Evolutionary conservation across 176 grass and related monocot genomes (phyloP), one percentile per base, ranked within the genome.

Genomic region (Otatea glauca): DNA sequence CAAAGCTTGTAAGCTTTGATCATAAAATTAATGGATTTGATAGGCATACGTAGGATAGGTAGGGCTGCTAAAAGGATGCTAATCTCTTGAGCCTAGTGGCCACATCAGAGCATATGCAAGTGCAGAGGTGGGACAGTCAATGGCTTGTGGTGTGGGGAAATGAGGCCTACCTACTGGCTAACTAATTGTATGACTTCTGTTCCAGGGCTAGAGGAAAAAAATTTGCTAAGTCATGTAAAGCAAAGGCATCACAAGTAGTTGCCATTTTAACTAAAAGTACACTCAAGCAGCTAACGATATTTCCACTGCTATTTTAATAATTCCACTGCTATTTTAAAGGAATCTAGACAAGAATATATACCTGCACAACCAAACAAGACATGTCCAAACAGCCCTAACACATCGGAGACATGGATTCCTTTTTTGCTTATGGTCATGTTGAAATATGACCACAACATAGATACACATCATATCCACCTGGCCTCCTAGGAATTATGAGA

Each of bases 111-210:
- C 39, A 64, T 37, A 53, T 32, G 35, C 68, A 74, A 51, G 85
- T 23, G 79, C 63, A 23, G 1, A 16, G n/a, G 49, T 55, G 27
- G 69, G 72, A 59, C 83, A 68, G 84, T 86, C 89, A 94, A 88
- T 91, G 51, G 56, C 86, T 92, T 94, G 89, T 79, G 70, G 72
- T 38, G 85, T 81, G 56, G 74, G 86, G 76, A 87, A 81, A 76
- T 34, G 88, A 78, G 66, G 54, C 74, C 80, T 89, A 94, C 92
- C 89, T 94, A 94, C 85, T 85, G 47, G 8, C 76, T 94, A 94
- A 92, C 89, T 92, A 94, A 94, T 75, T 89, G 8, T 24, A 72
- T 73, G 89, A 94, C 89, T 94, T 94, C 21, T 85, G 65, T 89
- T 81, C 75, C 59, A 42, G 54, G 21, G 13, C 59, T 42, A 53